These are phyloP conservation scores for Gastrolobium bilobum DNA, from an alignment of 306 rosid genomes.

Conservation along the genomic window DNA sequence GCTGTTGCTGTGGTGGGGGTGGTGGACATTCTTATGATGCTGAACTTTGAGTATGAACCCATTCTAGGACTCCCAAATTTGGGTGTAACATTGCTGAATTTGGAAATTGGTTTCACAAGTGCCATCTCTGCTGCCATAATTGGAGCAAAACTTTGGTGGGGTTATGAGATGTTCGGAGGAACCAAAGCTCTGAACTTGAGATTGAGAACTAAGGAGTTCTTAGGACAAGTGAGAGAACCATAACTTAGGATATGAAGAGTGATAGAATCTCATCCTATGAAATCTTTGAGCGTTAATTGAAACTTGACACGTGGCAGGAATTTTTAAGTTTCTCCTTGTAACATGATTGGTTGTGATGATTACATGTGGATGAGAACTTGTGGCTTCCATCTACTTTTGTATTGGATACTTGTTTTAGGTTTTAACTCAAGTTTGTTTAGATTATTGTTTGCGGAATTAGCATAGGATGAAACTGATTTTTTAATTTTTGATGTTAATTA, in stretches of 20 bases:
- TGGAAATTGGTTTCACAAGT: conserved; percentile 85
- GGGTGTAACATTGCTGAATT: conserved; percentile 62
- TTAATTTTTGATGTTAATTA: not conserved
- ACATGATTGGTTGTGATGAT: conserved; percentile 57
- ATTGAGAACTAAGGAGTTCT: not conserved
- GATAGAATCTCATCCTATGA: conserved; percentile 75
- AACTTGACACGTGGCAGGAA: conserved; percentile 63
- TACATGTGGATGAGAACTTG: conserved; percentile 54
- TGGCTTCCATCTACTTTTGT: conserved; percentile 37
- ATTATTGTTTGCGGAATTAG: not conserved
- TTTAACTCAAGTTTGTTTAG: not conserved
- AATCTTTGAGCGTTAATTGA: conserved; percentile 63
- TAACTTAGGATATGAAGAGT: conserved; percentile 19
- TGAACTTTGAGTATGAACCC: conserved; percentile 52
- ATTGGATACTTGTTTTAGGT: not conserved
- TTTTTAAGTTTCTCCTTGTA: conserved; percentile 16
- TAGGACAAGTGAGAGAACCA: not conserved
- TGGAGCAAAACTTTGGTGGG: not conserved
- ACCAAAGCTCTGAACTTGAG: conserved; percentile 20
- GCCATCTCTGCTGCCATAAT: conserved; percentile 88
- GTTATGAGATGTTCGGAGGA: not conserved
- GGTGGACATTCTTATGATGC: conserved; percentile 70
- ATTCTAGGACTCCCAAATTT: conserved; percentile 59
- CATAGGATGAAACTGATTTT: not conserved
- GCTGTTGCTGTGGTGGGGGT: conserved; percentile 56